These are phyloP conservation scores for Fragaria ananassa DNA, from an alignment of 306 rosid genomes.

Conservation along the genomic window DNA sequence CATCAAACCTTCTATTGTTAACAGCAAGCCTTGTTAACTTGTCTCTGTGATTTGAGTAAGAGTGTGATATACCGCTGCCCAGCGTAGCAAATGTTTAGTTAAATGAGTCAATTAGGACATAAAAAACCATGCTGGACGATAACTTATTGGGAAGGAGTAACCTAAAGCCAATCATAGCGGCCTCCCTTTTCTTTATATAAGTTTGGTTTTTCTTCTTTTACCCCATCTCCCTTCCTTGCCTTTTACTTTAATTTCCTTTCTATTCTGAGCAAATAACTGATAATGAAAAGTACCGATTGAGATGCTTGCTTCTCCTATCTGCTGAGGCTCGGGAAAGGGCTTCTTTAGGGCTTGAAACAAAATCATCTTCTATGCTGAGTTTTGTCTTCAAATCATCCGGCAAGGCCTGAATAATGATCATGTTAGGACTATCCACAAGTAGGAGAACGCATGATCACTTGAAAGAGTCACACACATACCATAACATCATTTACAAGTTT, in stretches of 20 bases:
- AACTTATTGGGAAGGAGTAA: neutral
- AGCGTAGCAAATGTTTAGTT: neutral
- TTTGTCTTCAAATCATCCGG: conserved; percentile 90
- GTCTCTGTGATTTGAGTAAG: conserved; percentile 71
- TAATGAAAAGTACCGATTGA: conserved; percentile 53
- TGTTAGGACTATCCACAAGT: conserved; percentile 32
- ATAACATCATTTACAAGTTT: conserved; percentile 96
- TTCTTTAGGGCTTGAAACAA: conserved; percentile 88
- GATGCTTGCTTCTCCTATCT: conserved; percentile 82
- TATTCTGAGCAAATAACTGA: conserved; percentile 4
- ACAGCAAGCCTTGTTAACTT: conserved; percentile 80
- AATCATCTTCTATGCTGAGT: conserved; percentile 85
- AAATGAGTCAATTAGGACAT: conserved; percentile 9
- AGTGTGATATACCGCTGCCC: conserved; percentile 65
- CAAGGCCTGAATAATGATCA: conserved; percentile 66
- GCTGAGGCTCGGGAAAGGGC: conserved; percentile 97
- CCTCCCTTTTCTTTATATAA: neutral
- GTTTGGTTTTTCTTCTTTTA: neutral
- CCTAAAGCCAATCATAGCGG: neutral
- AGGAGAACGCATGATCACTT: conserved; percentile 10
- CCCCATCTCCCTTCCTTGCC: neutral
- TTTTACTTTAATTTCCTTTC: neutral
- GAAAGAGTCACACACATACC: conserved; percentile 62
- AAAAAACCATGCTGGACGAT: conserved; percentile 1
- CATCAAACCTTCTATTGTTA: conserved; percentile 66